phyloP scores from a whole-genome alignment of 2,329 filamentous ascomycete species.

The Daldinia eschscholtzii region DNA sequence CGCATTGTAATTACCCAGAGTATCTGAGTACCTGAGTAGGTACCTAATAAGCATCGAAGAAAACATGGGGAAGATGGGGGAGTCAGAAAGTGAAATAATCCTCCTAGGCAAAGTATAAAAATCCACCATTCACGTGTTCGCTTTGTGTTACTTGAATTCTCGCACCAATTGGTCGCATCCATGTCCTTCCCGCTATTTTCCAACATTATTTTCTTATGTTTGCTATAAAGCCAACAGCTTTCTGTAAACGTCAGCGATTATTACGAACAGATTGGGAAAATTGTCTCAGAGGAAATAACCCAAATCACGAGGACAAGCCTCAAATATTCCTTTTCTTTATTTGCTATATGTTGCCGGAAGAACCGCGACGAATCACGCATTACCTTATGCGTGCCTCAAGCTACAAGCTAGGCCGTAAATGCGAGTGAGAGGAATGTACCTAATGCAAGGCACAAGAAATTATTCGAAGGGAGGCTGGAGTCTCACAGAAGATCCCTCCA shows the following conservation, averaged over 20 bases:
- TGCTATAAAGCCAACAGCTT: conserved; percentile 3
- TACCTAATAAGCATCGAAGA: not conserved
- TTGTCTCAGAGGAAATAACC: not conserved
- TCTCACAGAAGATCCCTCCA: conserved; percentile 21
- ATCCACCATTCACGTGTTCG: conserved; percentile 34
- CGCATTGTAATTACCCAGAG: conserved; percentile 20
- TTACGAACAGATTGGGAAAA: conserved; percentile 5
- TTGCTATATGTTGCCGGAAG: conserved; percentile 20
- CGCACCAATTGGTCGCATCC: conserved; percentile 20
- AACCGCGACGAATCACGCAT: not conserved
- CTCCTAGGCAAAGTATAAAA: conserved; percentile 24
- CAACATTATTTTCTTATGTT: not conserved
- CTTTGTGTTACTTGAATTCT: conserved; percentile 23
- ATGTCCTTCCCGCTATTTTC: conserved; percentile 13
- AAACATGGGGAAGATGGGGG: conserved; percentile 15
- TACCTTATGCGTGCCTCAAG: not conserved
- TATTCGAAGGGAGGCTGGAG: conserved; percentile 30
- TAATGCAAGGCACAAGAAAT: conserved; percentile 34
- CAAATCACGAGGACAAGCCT: conserved; percentile 8
- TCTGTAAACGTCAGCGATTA: conserved; percentile 21
- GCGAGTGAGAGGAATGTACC: conserved; percentile 31
- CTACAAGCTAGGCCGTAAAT: conserved; percentile 9
- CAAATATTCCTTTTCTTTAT: not conserved
- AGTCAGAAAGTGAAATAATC: conserved; percentile 25
- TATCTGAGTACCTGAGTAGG: no score